Conservation (phyloP, 805 yeast species). For the Ogataea corticis region DNA sequence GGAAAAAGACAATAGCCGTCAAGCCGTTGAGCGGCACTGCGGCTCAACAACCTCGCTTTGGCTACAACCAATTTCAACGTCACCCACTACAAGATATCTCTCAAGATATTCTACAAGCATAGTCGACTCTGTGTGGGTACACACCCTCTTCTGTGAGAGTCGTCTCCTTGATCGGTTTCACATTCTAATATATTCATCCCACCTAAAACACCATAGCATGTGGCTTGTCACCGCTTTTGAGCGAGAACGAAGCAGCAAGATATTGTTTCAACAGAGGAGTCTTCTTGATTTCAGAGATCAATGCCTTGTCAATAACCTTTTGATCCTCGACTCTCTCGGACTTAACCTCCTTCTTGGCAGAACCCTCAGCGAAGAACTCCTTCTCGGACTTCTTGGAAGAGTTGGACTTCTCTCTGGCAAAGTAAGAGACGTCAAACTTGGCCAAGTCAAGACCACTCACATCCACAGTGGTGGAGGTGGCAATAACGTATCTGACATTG, state of each 20-base stretch:
- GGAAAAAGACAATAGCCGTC: too few species aligned
- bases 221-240: constrained; percentile 98
- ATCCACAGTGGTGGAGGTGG: constrained; percentile 91
- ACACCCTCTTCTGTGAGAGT: too few species aligned
- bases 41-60: too few species aligned
- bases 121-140: too few species aligned
- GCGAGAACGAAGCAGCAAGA: constrained; percentile 92
- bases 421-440: constrained; percentile 92
- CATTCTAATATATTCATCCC: background rate
- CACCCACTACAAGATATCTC: too few species aligned
- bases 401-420: constrained; percentile 92
- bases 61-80: too few species aligned
- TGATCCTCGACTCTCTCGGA: constrained; percentile 96
- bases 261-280: constrained; percentile 96
- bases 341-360: constrained; percentile 83
- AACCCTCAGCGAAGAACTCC: constrained; percentile 79
- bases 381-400: constrained; percentile 86
- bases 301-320: constrained; percentile 90
- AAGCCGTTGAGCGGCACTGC: too few species aligned
- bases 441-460: constrained; percentile 80
- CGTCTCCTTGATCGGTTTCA: background rate
- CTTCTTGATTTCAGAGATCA: constrained; percentile 92
- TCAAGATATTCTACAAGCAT: too few species aligned
- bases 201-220: constrained; percentile 94
- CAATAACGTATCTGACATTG: constrained; percentile 97